Base-by-base conservation (phyloP, 768 basidiomycete genomes). In the Leccinum subtestaceum region DNA sequence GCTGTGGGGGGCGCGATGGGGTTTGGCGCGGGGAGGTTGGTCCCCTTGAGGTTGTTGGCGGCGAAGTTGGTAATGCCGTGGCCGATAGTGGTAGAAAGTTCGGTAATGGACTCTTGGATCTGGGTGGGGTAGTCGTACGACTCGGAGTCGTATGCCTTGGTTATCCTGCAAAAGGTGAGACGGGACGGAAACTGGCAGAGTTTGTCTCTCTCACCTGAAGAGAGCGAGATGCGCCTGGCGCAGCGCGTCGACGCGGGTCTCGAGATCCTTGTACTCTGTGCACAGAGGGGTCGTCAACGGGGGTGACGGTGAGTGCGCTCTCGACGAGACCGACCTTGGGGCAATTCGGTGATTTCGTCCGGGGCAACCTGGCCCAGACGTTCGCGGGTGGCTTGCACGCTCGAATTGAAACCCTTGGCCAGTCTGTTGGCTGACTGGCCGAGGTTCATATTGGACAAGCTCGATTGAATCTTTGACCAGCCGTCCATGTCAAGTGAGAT, bases 221-320 rank as follows among this genome's bases (percentile, higher is more conserved):
- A 98, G 61, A 3, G 81, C 70, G 55, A 88, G 69, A 70, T 96
- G 94, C 5, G 92, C 88, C 48, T 81, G 77, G 63, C 86, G 84
- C 54, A 99, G 84, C 31, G 93, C 93, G 75, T 99, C 97, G 43
- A 98, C 97, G 57, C 93, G 89, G 49, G 87, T 81, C 75, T 99
- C 97, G 63, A 99, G 86, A 70, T 96, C 93, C 68, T 88, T 95
- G 82, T 98, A 99, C 74, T 99, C 96, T 92, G 78, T n/a, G 61
- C 23, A 43, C 43, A 19, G 34, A 23, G 2, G 32, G 9, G 29
- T 51, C 29, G 29, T 51, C 29, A 19, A 32, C 19, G n/a, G 11
- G 0, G 38, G 40, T 0, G 10, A 43, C 9, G 4, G 12, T 13
- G 34, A 0, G 52, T 3, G 31, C 12, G 1, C 8, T 51, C n/a